Evolutionary conservation across 202 grass and related monocot genomes (phyloP), one percentile per base, ranked within the genome.

Genomic region (Elaeis oleifera): DNA sequence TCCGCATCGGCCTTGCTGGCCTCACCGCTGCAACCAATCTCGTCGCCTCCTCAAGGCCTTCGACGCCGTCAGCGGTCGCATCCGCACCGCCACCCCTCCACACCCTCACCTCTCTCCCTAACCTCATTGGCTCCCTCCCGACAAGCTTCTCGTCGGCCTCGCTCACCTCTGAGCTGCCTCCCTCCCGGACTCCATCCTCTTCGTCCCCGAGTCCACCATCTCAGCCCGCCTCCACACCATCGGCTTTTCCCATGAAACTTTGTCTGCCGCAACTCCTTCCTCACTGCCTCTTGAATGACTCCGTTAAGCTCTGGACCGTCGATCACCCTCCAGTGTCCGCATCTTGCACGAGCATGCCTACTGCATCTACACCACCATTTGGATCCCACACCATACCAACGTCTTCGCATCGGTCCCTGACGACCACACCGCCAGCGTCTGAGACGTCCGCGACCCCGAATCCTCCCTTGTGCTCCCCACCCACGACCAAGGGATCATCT

Each of bases 61-160:
- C 8, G 73, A 83, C 61, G 72, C 73, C 6, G 66, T 91, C 5
- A 84, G 84, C 22, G 84, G 84, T 50, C 79, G 87, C 68, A 77
- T 87, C 6, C 73, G 76, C 66, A 96, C 87, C 0, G 84, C 50
- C 84, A 63, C 55, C 92, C 4, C 6, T 86, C 0, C 0, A 76
- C 0, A 65, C 84, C 64, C 56, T 96, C 32, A 68, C 84, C 5
- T 82, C 87, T 3, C 51, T 81, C 39, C 54, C 85, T 74, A 88
- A 83, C 61, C 84, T 84, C 19, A 79, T 96, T 1, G 92, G 92
- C 3, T 79, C 87, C 8, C 60, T 96, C 20, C 20, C 3, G 92
- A 91, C 83, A 96, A 96, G 77, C 54, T 96, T 60, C 92, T 88
- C 49, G 72, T 96, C 39, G 92, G 86, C 22, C 60, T 96, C 52